phyloP scores from a whole-genome alignment of 257 asterid genomes.

The Solanum chiquidenum region DNA sequence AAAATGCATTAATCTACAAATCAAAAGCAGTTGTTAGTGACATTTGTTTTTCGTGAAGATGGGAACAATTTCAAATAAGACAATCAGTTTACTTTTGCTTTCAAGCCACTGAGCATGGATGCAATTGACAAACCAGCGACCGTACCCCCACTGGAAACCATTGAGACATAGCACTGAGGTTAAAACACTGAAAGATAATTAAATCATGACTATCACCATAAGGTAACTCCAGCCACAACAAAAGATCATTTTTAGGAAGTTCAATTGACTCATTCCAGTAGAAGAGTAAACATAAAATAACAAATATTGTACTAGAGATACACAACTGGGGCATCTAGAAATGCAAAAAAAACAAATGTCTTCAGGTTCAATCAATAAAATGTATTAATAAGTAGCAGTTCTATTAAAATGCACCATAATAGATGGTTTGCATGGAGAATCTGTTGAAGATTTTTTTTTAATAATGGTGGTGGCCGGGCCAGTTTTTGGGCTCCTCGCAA shows the following conservation, averaged over 20 bases:
- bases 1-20: conserved; percentile 64
- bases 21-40: background rate
- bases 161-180: background rate
- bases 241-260: background rate
- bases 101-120: conserved; percentile 58
- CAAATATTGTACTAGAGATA: background rate
- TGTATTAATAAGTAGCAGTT: background rate
- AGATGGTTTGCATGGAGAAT: background rate
- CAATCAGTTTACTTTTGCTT: conserved; percentile 51
- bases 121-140: conserved; percentile 85
- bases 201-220: background rate
- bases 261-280: background rate
- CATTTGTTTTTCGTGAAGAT: background rate
- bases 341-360: background rate
- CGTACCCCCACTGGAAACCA: conserved; percentile 82
- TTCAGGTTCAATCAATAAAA: background rate
- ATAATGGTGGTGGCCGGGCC: background rate
- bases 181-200: background rate
- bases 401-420: background rate
- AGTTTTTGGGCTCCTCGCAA: background rate
- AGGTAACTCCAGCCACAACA: background rate
- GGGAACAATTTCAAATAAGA: background rate
- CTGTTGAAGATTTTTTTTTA: background rate
- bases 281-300: background rate
- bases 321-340: background rate